Base-by-base conservation (phyloP, 169 alveolate genomes). In the Eimeria praecox region DNA sequence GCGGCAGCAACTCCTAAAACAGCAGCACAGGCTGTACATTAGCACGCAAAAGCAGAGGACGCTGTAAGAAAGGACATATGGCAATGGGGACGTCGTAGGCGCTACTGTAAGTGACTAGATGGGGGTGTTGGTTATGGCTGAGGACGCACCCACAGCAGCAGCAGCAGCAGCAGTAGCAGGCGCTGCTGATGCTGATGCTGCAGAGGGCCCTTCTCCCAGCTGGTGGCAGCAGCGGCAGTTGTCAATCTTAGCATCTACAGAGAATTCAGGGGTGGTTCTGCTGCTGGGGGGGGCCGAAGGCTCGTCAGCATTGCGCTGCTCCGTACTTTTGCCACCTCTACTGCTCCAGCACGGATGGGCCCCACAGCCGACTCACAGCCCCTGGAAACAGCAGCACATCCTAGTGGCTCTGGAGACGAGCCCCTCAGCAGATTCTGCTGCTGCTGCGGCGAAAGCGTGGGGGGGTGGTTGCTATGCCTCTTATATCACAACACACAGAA, bases 171-270 rank as follows among this genome's bases (percentile, higher is more conserved):
- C 59, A 27, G 44, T 6, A 3, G 42, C 38, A 4, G 35, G 35
- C 2, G 85, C 85, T 73, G 85, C 85, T 35, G 90, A 16, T 83
- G 42, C 56, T 33, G 52, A n/a, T 83, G 73, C 75, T 24, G 56
- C n/a, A 22, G 91, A 35, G 33, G 75, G 66, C 49, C 75, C 69
- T 40, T 83, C 54, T 35, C 91, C 54, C 46, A 83, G 38, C 40
- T 83, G 91, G 91, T 83, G 91, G 91, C 75, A 83, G 69, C 75
- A 83, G 56, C 91, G 52, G 91, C 91, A 83, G 35, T 77, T 83
- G 75, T 52, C 73, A 20, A 20, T 83, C 38, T 18, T 83, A 35
- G 91, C 91, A 35, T 27, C 91, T 20, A 49, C 75, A 40, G 91
- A 83, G 54, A 49, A 35, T 24, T 83, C 91, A 12, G 91, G 91